Evolutionary conservation across 129 eudicot species (phyloP), one percentile per base, ranked within the genome.

Genomic region (Flaveria linearis): DNA sequence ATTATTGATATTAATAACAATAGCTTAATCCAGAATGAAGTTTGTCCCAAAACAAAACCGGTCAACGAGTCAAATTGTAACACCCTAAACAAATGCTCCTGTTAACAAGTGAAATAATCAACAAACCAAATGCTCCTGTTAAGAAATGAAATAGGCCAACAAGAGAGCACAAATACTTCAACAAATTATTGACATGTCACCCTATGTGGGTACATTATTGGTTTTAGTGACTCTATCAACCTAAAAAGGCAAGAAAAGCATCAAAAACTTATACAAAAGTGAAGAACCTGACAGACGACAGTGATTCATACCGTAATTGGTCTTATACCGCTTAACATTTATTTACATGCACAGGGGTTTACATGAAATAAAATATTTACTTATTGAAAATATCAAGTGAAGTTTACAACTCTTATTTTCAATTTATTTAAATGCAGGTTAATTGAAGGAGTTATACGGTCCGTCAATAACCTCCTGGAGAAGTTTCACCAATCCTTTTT

Each of bases 401-500:
- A 16, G 49, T 25, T 57, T 55, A 9, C 60, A 66, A 46, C 57
- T 49, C 58, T 47, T 51, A 41, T 25, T 5, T 63, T 36, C 42
- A 23, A 7, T 42, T 3, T 76, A 25, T 7, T 58, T 12, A 60
- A 25, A 60, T 60, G 86, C 97, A 95, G 97, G 85, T 86, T 95
- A 83, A 85, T 95, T 55, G 99, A 95, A 83, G 97, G 99, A 75
- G 85, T 85, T 26, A 65, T 90, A 52, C 87, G 97, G 5, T 91
- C 99, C 12, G 94, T 91, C 36, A 95, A 91, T 81, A 95, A 95
- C 84, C 99, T 95, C 78, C 95, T 91, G 1, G 99, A 91, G 85
- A 95, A 95, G 81, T 95, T 95, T 81, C 99, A 95, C 82, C 99
- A 95, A 49, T 95, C 99, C 68, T 95, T 95, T 71, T 95, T 95